Evolutionary conservation across 1,284 basidiomycete genomes (phyloP), one percentile per base, ranked within the genome.

Genomic region (Pseudozyma sp.): DNA sequence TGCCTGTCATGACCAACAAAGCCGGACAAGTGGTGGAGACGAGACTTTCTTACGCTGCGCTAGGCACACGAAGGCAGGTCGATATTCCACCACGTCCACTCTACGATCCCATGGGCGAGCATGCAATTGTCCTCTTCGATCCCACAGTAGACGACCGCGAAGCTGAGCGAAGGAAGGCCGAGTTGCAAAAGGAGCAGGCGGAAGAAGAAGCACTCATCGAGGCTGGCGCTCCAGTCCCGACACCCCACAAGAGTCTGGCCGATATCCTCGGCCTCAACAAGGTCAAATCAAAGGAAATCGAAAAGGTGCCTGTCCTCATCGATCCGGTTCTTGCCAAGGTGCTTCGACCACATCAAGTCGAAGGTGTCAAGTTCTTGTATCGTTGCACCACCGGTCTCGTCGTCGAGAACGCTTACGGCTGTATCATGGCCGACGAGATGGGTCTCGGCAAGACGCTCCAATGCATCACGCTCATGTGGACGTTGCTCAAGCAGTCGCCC

Each of bases 391-490:
- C 95, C 0, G 97, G 95, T 1, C 92, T 97, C 89, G 86, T 97
- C 50, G 93, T 93, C 40, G 91, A 94, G 55, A 93, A 94, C 76
- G 94, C 96, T 61, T 94, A 94, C 80, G 96, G 96, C 0, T 98
- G 96, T 82, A 99, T 99, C 85, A 98, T 99, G 96, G 96, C 96
- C 0, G 96, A 99, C 84, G 96, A 97, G 86, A 99, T 98, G 96
- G 96, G 97, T 36, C 76, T 85, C 84, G 87, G 88, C 31, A 96
- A 96, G 86, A 97, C 95, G 5, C 88, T 99, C 8, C 96, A 99
- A 85, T 99, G 97, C 83, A 99, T 99, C 70, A 89, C 96, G 0
- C 89, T 99, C 25, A 87, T 99, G 78, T 99, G 95, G 94, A 98
- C 96, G 0, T 86, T 99, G n/a, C 87, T 98, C 67, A 97, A 95